These are phyloP conservation scores for Ziziphus jujuba DNA, from an alignment of 306 rosid genomes.

Conservation along the genomic window DNA sequence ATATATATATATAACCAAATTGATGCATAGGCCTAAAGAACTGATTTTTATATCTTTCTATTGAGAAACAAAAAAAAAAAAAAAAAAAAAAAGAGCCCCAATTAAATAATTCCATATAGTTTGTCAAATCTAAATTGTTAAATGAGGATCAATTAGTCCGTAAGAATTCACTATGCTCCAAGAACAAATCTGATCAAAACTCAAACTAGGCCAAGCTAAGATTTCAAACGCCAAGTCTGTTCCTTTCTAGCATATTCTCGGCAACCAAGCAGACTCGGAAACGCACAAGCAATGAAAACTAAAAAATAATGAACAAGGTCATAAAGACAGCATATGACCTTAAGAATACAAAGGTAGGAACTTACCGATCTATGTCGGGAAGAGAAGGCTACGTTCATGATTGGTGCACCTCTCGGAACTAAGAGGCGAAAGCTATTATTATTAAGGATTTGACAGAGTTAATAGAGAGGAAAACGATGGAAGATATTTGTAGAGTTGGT, in stretches of 20 bases:
- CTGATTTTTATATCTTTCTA: background rate
- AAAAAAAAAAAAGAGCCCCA: background rate
- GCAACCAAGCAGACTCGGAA: background rate
- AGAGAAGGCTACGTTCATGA: conserved; percentile 52
- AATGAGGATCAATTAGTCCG: conserved; percentile 4
- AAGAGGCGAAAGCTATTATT: background rate
- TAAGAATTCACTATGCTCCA: background rate
- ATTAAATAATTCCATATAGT: background rate
- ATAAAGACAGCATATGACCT: background rate
- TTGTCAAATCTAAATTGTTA: conserved; percentile 7
- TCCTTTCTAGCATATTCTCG: background rate
- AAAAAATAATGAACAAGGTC: background rate
- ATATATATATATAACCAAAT: no score
- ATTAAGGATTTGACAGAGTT: no score
- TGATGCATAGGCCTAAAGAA: no score
- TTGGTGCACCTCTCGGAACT: conserved; percentile 7
- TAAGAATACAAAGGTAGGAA: conserved; percentile 3
- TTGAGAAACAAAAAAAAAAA: background rate
- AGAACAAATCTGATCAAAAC: conserved; percentile 2
- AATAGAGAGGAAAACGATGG: no score
- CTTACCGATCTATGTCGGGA: conserved; percentile 40
- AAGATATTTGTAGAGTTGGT: no score
- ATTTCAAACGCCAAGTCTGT: background rate
- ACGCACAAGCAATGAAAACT: conserved; percentile 8
- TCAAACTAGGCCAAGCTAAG: background rate